Evolutionary conservation across 371 early-diverging fungal species (phyloP).

Genomic region (Apophysomyces sp.): DNA sequence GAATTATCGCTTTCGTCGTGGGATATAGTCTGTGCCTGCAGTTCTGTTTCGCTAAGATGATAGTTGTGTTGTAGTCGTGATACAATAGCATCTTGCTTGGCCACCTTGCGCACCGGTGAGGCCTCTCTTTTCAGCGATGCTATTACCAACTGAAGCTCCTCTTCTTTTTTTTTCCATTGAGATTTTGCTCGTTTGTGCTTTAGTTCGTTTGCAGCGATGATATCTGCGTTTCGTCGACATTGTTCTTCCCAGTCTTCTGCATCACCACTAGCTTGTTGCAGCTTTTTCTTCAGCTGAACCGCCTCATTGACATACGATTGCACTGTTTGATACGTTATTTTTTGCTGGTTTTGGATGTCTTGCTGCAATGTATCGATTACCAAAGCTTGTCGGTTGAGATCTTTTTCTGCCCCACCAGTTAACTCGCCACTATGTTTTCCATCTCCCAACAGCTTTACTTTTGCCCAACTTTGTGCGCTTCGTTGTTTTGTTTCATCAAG

Average conservation of each 20-base stretch:
- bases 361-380: not conserved
- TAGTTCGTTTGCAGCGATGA: not conserved
- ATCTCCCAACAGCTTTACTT: not conserved
- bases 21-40: no score
- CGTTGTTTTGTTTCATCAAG: not conserved
- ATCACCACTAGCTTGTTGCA: not conserved
- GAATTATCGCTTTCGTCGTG: not conserved
- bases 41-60: no score
- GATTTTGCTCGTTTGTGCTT: not conserved
- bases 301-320: not conserved
- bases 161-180: not conserved
- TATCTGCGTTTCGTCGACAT: not conserved
- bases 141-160: not conserved
- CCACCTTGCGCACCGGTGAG: not conserved
- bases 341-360: not conserved
- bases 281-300: not conserved
- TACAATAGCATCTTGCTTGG: not conserved
- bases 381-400: not conserved
- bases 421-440: not conserved
- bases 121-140: not conserved
- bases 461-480: not conserved
- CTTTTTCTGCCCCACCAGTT: not conserved
- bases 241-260: not conserved
- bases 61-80: no score
- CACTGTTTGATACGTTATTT: not conserved